Conservation (phyloP, 2,329 filamentous ascomycete species). For the Myotisia sp. region DNA sequence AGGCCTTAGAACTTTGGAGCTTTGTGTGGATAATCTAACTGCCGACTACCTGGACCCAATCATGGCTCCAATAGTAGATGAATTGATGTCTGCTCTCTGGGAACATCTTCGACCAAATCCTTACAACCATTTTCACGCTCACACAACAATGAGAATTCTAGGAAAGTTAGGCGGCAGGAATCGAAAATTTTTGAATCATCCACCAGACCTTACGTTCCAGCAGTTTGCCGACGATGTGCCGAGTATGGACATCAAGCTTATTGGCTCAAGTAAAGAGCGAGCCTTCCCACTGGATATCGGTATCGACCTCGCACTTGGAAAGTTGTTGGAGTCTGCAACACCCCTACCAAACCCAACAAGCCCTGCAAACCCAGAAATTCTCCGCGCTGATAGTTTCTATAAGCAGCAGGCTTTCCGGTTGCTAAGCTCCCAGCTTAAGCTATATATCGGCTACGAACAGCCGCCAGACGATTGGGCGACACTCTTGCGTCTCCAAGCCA, state of each 20-base stretch:
- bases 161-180: slow-evolving; percentile 94
- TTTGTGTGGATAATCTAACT: slow-evolving; percentile 96
- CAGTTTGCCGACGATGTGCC: slow-evolving; percentile 74
- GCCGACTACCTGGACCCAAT: slow-evolving; percentile 97
- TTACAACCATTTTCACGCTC: slow-evolving; percentile 93
- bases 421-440: slow-evolving; percentile 75
- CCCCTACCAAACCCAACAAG: too few species aligned
- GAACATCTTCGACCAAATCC: slow-evolving; percentile 87
- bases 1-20: slow-evolving; percentile 78
- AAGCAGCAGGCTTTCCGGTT: slow-evolving; percentile 86
- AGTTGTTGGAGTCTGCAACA: slow-evolving; percentile 61
- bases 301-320: slow-evolving; percentile 75
- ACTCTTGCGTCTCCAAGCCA: slow-evolving; percentile 72
- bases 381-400: slow-evolving; percentile 65
- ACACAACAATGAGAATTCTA: slow-evolving; percentile 93
- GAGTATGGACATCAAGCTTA: slow-evolving; percentile 76
- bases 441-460: slow-evolving; percentile 74
- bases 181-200: slow-evolving; percentile 83
- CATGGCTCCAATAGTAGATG: slow-evolving; percentile 97
- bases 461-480: slow-evolving; percentile 80
- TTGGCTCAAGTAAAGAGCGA: slow-evolving; percentile 76
- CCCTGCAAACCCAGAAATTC: slow-evolving; percentile 46
- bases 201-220: slow-evolving; percentile 69
- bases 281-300: slow-evolving; percentile 78
- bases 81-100: slow-evolving; percentile 94